These are phyloP conservation scores for Peronospora farinosa DNA, from an alignment of 352 stramenopile genomes.

Conservation along the genomic window DNA sequence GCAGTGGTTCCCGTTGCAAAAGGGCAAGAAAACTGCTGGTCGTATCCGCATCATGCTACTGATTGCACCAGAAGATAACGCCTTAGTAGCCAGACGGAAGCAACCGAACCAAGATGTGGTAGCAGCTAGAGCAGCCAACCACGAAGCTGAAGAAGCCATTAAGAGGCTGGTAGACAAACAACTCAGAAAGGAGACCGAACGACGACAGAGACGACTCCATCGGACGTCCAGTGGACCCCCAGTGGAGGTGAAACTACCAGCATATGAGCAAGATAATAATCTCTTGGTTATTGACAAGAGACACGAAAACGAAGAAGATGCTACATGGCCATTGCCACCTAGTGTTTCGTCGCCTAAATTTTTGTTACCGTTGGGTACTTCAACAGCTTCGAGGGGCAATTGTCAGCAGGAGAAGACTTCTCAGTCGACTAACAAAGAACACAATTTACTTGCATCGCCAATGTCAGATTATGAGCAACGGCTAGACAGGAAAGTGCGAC, in stretches of 20 bases:
- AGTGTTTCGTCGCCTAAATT: conserved; percentile 22
- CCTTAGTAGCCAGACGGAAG: conserved; percentile 7
- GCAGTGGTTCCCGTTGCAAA: conserved; percentile 49
- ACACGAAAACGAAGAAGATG: conserved; percentile 17
- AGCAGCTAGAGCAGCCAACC: conserved; percentile 43
- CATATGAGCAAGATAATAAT: too few species aligned
- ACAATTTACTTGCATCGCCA: conserved; percentile 13
- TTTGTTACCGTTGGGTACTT: conserved; percentile 23
- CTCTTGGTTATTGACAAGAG: not conserved
- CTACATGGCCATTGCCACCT: conserved; percentile 21
- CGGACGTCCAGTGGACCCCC: conserved; percentile 16
- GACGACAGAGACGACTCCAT: conserved; percentile 16
- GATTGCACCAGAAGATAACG: conserved; percentile 22
- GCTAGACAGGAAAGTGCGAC: conserved; percentile 40
- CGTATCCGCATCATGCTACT: conserved; percentile 41
- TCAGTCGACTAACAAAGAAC: not conserved
- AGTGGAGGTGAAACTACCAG: conserved; percentile 17
- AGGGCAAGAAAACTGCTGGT: conserved; percentile 44
- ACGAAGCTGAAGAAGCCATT: conserved; percentile 59
- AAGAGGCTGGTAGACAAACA: conserved; percentile 46
- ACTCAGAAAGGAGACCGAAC: conserved; percentile 29
- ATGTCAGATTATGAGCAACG: conserved; percentile 36
- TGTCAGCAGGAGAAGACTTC: not conserved
- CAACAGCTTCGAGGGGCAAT: conserved; percentile 8
- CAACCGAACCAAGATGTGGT: conserved; percentile 34